Evolutionary conservation across 108 stramenopile species (phyloP).

Genomic region (Aurantiochytrium sp.): DNA sequence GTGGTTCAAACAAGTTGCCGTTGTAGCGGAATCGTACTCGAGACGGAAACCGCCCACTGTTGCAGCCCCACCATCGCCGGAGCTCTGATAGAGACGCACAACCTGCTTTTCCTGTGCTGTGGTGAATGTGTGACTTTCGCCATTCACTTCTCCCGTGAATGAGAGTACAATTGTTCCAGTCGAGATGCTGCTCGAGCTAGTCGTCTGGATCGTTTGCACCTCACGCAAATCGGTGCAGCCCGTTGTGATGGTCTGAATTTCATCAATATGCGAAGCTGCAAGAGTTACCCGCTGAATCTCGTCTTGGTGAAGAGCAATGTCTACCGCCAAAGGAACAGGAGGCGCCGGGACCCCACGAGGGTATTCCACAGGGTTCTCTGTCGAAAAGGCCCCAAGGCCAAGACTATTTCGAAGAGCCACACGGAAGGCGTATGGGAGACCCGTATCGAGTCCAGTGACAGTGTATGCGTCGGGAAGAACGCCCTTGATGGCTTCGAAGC

Average conservation of each 20-base stretch:
- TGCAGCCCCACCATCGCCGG: not conserved
- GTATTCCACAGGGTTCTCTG: conserved; percentile 26
- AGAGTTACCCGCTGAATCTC: conserved; percentile 62
- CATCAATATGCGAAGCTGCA: conserved; percentile 57
- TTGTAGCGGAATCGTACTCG: not conserved
- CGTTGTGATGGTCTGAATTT: conserved; percentile 63
- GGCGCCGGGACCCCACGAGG: conserved; percentile 44
- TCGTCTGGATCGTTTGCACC: conserved; percentile 56
- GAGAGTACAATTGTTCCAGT: not conserved
- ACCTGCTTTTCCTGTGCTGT: not conserved
- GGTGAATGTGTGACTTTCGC: not conserved
- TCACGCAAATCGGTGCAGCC: conserved; percentile 54
- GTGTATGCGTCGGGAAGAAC: conserved; percentile 32
- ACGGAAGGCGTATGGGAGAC: conserved; percentile 53
- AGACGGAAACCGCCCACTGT: not conserved
- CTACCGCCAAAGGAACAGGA: conserved; percentile 32
- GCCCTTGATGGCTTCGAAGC: conserved; percentile 39
- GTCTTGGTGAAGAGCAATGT: conserved; percentile 49
- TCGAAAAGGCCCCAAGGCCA: conserved; percentile 44
- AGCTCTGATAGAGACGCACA: not conserved
- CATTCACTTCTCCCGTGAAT: not conserved
- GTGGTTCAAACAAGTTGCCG: conserved; percentile 46
- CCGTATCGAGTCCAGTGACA: conserved; percentile 33
- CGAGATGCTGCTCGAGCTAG: conserved; percentile 23
- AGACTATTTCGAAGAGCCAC: conserved; percentile 34